These are phyloP conservation scores for Protea cynaroides DNA, from an alignment of 164 flowering plant genomes.

Conservation along the genomic window DNA sequence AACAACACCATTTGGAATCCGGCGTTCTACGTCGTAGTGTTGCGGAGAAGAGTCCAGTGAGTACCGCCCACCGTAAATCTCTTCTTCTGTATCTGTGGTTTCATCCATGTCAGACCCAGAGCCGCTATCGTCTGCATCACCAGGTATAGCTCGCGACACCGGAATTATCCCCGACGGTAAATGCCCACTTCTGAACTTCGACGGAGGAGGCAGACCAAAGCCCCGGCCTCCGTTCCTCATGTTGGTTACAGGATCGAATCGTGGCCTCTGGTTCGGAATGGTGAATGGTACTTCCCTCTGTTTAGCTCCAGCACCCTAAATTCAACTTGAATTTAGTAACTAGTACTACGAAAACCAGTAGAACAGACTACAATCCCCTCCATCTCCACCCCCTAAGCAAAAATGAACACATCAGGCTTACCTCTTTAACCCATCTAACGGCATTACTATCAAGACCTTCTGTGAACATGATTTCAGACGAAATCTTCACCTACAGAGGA, in stretches of 20 bases:
- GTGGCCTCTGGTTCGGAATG: slow-evolving; percentile 23
- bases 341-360: neutral
- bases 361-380: neutral
- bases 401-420: slow-evolving; percentile 9
- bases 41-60: slow-evolving; percentile 53
- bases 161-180: slow-evolving; percentile 43
- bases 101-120: slow-evolving; percentile 65
- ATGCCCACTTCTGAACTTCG: slow-evolving; percentile 64
- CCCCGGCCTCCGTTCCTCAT: slow-evolving; percentile 31
- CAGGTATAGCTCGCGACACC: slow-evolving; percentile 23
- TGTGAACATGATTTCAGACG: slow-evolving; percentile 30
- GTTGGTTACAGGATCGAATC: slow-evolving; percentile 28
- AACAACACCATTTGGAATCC: slow-evolving; percentile 14
- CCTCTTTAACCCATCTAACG: slow-evolving; percentile 44
- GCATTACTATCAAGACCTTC: slow-evolving; percentile 45
- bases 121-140: slow-evolving; percentile 35
- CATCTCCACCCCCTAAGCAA: neutral
- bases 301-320: slow-evolving; percentile 14
- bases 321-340: neutral
- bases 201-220: slow-evolving; percentile 55
- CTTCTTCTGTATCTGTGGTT: slow-evolving; percentile 56
- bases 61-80: slow-evolving; percentile 49
- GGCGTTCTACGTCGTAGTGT: slow-evolving; percentile 16
- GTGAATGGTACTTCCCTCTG: slow-evolving; percentile 23
- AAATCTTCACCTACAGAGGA: slow-evolving; percentile 11